Base-by-base conservation (phyloP, 148 eudicot genomes). In the Agrostemma githago region DNA sequence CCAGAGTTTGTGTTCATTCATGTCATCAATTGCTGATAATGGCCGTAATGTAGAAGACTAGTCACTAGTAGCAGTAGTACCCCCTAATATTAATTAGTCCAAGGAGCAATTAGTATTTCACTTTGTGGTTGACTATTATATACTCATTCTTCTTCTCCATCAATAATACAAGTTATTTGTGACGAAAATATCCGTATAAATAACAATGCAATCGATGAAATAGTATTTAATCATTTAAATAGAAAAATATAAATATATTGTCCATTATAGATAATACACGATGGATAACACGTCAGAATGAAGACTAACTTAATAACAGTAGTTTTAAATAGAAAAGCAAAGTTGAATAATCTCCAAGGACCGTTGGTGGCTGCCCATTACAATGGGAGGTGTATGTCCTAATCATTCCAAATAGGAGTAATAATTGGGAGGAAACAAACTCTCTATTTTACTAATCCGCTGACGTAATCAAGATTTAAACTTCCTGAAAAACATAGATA, bases 331-430 rank as follows among this genome's bases (percentile, higher is more conserved):
- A 66, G 6, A 19, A 65, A 67, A 21, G 38, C 1, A 74, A 48
- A 66, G 6, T 43, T 68, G 34, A 59, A 41, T 46, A 70, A 57
- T 54, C 57, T 68, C 11, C 59, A 58, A 72, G 68, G 59, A 68
- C 66, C n/a, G 58, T 76, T 76, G 78, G 78, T 76, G 78, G 72
- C 44, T 76, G 44, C 58, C 73, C 78, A 76, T 68, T 68, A 62
- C 42, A 42, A 58, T 9, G 21, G 42, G 60, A 66, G 8, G 34
- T 26, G 34, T 26, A 41, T 56, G 44, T 60, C 72, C 48, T 26
- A 58, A 76, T 68, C 66, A 66, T 66, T 56, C 15, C 71, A 54
- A 34, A 39, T 26, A 26, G 34, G 34, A 26, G 34, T 54, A n/a
- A 37, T 44, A 41, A 26, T 11, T 14, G 5, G 16, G 37, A 56